These are phyloP conservation scores for Sodiomyces alkalinus DNA, from an alignment of 2,329 filamentous ascomycete genomes.

Conservation along the genomic window DNA sequence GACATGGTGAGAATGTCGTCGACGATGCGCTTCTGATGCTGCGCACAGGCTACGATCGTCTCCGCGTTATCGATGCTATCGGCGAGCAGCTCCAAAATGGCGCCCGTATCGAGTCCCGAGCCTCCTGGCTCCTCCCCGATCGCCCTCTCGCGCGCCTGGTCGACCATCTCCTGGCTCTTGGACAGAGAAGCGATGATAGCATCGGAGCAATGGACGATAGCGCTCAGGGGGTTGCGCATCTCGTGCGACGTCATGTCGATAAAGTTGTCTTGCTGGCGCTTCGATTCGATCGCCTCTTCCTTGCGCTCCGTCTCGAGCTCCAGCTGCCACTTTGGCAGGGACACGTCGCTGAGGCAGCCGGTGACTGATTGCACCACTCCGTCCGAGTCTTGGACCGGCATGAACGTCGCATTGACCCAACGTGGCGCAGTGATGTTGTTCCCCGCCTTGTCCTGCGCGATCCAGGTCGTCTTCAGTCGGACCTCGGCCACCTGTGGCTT, in stretches of 20 bases:
- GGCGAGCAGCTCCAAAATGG: slow-evolving; percentile 32
- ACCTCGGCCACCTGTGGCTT: slow-evolving; percentile 31
- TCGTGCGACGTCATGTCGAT: slow-evolving; percentile 60
- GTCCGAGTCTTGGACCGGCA: slow-evolving; percentile 31
- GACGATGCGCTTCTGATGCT: slow-evolving; percentile 69
- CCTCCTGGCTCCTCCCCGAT: too few relatives aligned
- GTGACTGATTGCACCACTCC: slow-evolving; percentile 31
- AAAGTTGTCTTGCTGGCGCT: slow-evolving; percentile 63
- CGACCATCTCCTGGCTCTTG: slow-evolving; percentile 24
- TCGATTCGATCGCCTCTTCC: slow-evolving; percentile 42
- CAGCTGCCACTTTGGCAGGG: slow-evolving; percentile 33
- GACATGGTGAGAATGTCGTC: slow-evolving; percentile 60
- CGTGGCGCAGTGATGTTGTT: slow-evolving; percentile 27
- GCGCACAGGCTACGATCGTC: slow-evolving; percentile 62
- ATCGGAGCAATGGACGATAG: slow-evolving; percentile 61
- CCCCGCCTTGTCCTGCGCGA: slow-evolving; percentile 26
- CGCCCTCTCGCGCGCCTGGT: too few relatives aligned
- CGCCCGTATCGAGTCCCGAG: too few relatives aligned
- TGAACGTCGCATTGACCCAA: slow-evolving; percentile 33
- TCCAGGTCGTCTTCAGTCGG: slow-evolving; percentile 30
- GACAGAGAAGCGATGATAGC: slow-evolving; percentile 42
- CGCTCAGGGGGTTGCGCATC: slow-evolving; percentile 58
- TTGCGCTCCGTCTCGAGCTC: slow-evolving; percentile 32
- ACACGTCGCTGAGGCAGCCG: slow-evolving; percentile 34
- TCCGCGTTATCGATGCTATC: slow-evolving; percentile 59